Conservation (phyloP, 805 yeast species). For the Yarrowia keelungensis region DNA sequence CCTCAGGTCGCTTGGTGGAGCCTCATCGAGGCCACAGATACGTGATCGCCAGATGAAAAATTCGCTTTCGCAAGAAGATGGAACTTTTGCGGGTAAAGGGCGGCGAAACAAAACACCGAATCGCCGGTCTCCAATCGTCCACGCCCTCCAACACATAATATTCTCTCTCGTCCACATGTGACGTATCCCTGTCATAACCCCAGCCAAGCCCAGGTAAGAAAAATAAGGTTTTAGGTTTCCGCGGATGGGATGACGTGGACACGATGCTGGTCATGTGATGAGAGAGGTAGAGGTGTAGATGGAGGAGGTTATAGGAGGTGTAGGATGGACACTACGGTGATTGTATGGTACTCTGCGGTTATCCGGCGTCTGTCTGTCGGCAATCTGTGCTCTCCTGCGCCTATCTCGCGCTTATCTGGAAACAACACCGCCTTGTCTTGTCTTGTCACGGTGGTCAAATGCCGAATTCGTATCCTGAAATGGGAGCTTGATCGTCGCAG, state of each 20-base stretch:
- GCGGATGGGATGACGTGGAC: slow-evolving; percentile 34
- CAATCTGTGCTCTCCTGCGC: too few species aligned
- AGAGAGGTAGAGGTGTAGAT: not conserved
- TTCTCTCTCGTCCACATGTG: not conserved
- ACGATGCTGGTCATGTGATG: slow-evolving; percentile 5
- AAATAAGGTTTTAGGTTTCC: slow-evolving; percentile 10
- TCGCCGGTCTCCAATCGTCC: too few species aligned
- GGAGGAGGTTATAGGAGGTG: not conserved
- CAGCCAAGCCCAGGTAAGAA: slow-evolving; percentile 5
- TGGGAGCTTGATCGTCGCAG: slow-evolving; percentile 35
- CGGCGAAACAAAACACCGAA: not conserved
- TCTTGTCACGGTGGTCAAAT: too few species aligned
- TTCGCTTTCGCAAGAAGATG: not conserved
- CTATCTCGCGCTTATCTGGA: too few species aligned
- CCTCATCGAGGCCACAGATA: slow-evolving; percentile 38
- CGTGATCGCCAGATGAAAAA: slow-evolving; percentile 23
- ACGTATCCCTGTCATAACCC: slow-evolving; percentile 33
- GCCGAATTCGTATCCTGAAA: slow-evolving; percentile 1
- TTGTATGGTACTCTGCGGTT: too few species aligned
- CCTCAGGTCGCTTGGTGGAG: slow-evolving; percentile 34
- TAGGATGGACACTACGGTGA: too few species aligned
- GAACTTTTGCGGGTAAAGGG: not conserved
- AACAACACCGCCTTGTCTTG: too few species aligned
- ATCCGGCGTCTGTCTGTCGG: too few species aligned
- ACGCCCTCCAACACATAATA: not conserved